phyloP scores from a whole-genome alignment of 257 asterid species.

The Linderniella brevidens region DNA sequence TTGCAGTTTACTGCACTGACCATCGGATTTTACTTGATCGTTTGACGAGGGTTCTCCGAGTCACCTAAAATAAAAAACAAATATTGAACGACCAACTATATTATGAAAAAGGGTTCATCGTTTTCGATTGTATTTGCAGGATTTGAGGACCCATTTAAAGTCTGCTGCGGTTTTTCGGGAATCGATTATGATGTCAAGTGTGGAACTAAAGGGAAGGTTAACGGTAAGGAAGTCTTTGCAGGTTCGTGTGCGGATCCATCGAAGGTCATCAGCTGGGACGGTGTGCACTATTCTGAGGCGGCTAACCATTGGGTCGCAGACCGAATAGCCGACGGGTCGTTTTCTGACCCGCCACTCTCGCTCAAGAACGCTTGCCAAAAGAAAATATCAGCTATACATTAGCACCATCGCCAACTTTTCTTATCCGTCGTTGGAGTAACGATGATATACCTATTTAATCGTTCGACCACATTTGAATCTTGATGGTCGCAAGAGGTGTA shows the following conservation, averaged over 20 bases:
- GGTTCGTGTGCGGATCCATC: conserved; percentile 47
- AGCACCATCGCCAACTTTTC: too few relatives aligned
- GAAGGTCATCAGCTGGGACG: conserved; percentile 62
- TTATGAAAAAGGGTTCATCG: not conserved
- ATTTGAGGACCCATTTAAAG: conserved; percentile 27
- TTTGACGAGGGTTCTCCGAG: too few relatives aligned
- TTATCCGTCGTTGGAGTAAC: too few relatives aligned
- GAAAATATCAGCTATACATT: not conserved
- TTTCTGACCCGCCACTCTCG: conserved; percentile 39
- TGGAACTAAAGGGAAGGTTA: conserved; percentile 35
- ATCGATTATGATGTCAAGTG: conserved; percentile 36
- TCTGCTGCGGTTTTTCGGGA: conserved; percentile 59
- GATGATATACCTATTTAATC: too few relatives aligned
- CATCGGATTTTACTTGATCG: too few relatives aligned
- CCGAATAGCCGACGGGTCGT: conserved; percentile 28
- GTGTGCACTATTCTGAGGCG: conserved; percentile 59
- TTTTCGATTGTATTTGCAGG: conserved; percentile 23
- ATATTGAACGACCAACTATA: not conserved
- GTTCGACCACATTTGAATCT: too few relatives aligned
- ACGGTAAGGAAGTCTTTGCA: conserved; percentile 35
- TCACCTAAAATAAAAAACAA: too few relatives aligned
- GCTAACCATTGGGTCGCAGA: conserved; percentile 51
- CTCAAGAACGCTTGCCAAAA: conserved; percentile 22
- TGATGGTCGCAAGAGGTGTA: too few relatives aligned
- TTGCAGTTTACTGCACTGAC: too few relatives aligned